Percentiles rank a stretch among this genome's conserved stretches.
These are phyloP conservation scores for Penicillium sumatraense DNA, from an alignment of 2,329 filamentous ascomycete genomes.

Conservation along the genomic window DNA sequence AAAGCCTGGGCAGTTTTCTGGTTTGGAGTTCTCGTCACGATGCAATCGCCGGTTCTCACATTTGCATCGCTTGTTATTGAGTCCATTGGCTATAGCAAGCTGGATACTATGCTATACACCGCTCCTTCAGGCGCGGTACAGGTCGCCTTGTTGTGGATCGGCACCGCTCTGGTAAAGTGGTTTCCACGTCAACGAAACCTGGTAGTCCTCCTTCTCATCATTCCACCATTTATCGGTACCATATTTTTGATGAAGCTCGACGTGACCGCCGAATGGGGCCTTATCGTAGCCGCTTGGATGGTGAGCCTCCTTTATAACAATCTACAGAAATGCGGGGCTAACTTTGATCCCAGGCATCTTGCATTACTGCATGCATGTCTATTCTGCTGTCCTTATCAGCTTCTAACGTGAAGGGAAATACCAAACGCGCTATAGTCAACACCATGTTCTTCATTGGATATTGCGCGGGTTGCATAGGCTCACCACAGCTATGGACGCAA, in stretches of 20 bases:
- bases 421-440: slow-evolving; percentile 54
- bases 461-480: slow-evolving; percentile 52
- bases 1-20: slow-evolving; percentile 53
- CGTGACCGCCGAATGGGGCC: slow-evolving; percentile 49
- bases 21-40: slow-evolving; percentile 54
- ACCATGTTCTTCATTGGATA: slow-evolving; percentile 58
- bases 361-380: slow-evolving; percentile 49
- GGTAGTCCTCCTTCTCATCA: slow-evolving; percentile 46
- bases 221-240: slow-evolving; percentile 51
- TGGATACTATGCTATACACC: slow-evolving; percentile 53
- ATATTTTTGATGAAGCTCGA: slow-evolving; percentile 51
- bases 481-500: slow-evolving; percentile 54
- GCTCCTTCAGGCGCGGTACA: slow-evolving; percentile 56
- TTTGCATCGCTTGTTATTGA: slow-evolving; percentile 58
- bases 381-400: slow-evolving; percentile 51
- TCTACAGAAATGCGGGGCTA: too few species aligned
- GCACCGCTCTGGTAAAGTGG: slow-evolving; percentile 42
- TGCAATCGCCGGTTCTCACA: slow-evolving; percentile 53
- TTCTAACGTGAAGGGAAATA: slow-evolving; percentile 58
- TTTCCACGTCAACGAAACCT: slow-evolving; percentile 48
- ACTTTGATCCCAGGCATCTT: slow-evolving; percentile 48
- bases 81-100: slow-evolving; percentile 49
- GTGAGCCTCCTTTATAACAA: slow-evolving; percentile 31
- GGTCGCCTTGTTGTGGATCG: slow-evolving; percentile 54
- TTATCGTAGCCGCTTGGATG: slow-evolving; percentile 54